A percentile compares a stretch with the other conserved stretches of the same genome.
phyloP scores from a whole-genome alignment of 2,329 filamentous ascomycete species.

The Aspergillus neoniger region DNA sequence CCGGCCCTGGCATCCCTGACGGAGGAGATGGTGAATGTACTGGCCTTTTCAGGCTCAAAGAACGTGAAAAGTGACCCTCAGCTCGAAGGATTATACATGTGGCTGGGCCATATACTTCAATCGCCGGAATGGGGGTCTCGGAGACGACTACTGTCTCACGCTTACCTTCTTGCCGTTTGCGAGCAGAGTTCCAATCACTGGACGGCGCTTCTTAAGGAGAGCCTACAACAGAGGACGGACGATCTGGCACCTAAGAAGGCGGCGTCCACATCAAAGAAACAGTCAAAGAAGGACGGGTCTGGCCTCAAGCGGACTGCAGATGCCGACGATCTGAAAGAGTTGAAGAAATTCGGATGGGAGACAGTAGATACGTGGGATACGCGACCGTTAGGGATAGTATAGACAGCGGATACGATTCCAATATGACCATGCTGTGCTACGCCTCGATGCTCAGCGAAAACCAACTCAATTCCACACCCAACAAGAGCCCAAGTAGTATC shows the following conservation, averaged over 20 bases:
- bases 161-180: slow-evolving; percentile 39
- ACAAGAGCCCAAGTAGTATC: too few relatives aligned
- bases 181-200: slow-evolving; percentile 35
- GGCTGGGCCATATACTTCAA: slow-evolving; percentile 52
- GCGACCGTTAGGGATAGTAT: slow-evolving; percentile 38
- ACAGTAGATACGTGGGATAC: slow-evolving; percentile 33
- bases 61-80: slow-evolving; percentile 31
- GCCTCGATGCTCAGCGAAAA: too few relatives aligned
- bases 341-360: slow-evolving; percentile 34
- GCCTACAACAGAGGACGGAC: slow-evolving; percentile 17
- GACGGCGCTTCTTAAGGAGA: slow-evolving; percentile 27
- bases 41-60: slow-evolving; percentile 31
- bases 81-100: slow-evolving; percentile 50
- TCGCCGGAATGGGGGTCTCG: slow-evolving; percentile 40
- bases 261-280: background rate
- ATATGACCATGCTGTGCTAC: background rate
- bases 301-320: background rate
- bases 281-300: slow-evolving; percentile 1
- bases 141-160: slow-evolving; percentile 31
- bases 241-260: slow-evolving; percentile 3
- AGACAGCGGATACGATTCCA: slow-evolving; percentile 1
- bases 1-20: slow-evolving; percentile 43
- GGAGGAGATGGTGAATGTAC: slow-evolving; percentile 39
- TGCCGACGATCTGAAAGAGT: slow-evolving; percentile 22
- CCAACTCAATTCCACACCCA: too few relatives aligned